phyloP scores from a whole-genome alignment of 345 rosid genomes.

The Carallia pectinifolia region DNA sequence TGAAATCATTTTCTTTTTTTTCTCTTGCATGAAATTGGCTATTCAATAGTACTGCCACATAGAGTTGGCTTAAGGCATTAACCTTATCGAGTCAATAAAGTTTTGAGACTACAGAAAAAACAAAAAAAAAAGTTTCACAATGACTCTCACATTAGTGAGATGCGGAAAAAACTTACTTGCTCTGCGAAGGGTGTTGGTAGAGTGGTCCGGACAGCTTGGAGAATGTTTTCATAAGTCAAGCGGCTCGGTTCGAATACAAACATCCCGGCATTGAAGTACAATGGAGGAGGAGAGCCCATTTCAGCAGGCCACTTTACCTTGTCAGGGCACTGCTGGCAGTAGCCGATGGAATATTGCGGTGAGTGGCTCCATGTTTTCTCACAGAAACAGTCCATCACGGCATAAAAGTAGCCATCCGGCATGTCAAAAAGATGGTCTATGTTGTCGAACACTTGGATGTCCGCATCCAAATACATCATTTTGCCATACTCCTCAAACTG shows the following conservation, averaged over 20 bases:
- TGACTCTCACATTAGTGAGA: no score
- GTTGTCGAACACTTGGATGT: slow-evolving; percentile 26
- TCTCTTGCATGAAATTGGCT: no score
- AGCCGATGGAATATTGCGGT: slow-evolving; percentile 11
- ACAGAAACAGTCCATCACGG: slow-evolving; percentile 21
- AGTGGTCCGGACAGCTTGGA: slow-evolving; percentile 14
- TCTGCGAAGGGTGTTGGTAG: slow-evolving; percentile 24
- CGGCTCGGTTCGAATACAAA: slow-evolving; percentile 23
- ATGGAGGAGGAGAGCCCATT: slow-evolving; percentile 27
- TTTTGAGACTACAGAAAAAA: no score
- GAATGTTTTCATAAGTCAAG: slow-evolving; percentile 19
- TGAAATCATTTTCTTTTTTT: no score
- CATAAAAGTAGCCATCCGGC: slow-evolving; percentile 23
- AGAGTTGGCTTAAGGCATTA: no score
- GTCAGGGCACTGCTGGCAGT: slow-evolving; percentile 25
- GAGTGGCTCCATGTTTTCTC: slow-evolving; percentile 29
- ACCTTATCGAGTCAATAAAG: no score
- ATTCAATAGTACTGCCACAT: no score
- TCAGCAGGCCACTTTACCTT: slow-evolving; percentile 19
- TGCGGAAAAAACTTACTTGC: slow-evolving; percentile 11
- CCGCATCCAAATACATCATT: slow-evolving; percentile 27
- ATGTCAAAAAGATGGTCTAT: slow-evolving; percentile 22
- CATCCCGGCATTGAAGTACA: slow-evolving; percentile 27
- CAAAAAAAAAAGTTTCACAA: no score
- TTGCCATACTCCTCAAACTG: slow-evolving; percentile 25